Conservation (phyloP, 805 yeast species). For the Candida vaughaniae region DNA sequence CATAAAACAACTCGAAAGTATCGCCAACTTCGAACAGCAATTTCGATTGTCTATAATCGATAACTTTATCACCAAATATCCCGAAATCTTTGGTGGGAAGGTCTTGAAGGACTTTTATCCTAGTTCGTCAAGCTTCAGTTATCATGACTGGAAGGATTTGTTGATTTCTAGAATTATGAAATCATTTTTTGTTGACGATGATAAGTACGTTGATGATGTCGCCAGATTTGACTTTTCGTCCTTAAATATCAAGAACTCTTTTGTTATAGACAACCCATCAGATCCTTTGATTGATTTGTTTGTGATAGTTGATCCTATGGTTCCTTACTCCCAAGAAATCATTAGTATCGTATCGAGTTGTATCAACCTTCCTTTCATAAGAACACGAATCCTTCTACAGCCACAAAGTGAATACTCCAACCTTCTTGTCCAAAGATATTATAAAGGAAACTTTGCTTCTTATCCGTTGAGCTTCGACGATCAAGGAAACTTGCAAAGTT, state of each 20-base stretch:
- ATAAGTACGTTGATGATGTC: conserved; percentile 37
- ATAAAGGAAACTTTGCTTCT: conserved; percentile 43
- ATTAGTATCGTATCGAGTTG: conserved; percentile 46
- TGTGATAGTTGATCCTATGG: conserved; percentile 69
- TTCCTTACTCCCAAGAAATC: conserved; percentile 64
- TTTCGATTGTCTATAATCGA: conserved; percentile 40
- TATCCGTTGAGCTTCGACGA: conserved; percentile 29
- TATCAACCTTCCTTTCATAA: conserved; percentile 47
- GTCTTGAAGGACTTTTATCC: conserved; percentile 15
- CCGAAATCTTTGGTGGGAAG: conserved; percentile 21
- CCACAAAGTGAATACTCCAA: conserved; percentile 48
- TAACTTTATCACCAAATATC: conserved; percentile 27
- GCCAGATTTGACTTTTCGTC: conserved; percentile 48
- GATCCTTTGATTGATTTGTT: conserved; percentile 51
- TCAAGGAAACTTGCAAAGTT: conserved; percentile 15
- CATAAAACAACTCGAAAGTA: conserved; percentile 29
- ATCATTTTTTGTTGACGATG: conserved; percentile 44
- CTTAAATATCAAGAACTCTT: conserved; percentile 25
- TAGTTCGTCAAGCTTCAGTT: not conserved
- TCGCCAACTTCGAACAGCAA: conserved; percentile 47
- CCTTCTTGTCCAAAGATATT: conserved; percentile 58
- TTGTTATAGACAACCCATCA: conserved; percentile 21
- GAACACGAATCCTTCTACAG: conserved; percentile 52
- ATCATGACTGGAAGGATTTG: conserved; percentile 47
- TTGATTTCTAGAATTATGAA: conserved; percentile 43